Conservation (phyloP, 2,329 filamentous ascomycete genomes). For the Aspergillus udagawae region DNA sequence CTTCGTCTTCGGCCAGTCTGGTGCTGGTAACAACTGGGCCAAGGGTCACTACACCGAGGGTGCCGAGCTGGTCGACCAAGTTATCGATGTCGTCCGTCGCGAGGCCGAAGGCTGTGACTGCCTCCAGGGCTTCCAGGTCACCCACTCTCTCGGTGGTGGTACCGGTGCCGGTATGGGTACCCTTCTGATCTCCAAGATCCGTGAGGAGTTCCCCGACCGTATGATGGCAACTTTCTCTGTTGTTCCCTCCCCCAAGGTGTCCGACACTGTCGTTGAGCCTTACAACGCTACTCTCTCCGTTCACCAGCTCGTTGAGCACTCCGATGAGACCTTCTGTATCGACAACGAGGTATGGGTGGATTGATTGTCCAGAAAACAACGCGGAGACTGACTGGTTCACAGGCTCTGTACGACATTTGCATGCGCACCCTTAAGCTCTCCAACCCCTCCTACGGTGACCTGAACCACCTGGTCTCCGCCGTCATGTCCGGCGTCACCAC, state of each 20-base stretch:
- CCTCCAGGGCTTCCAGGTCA: slow-evolving; percentile 99
- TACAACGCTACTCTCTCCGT: slow-evolving; percentile 99
- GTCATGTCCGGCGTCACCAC: slow-evolving; percentile 99
- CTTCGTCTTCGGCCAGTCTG: slow-evolving; percentile 99
- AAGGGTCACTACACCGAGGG: slow-evolving; percentile 99
- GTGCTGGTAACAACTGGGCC: slow-evolving; percentile 99
- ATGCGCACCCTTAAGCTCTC: slow-evolving; percentile 99
- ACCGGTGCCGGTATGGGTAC: slow-evolving; percentile 99
- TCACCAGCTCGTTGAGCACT: slow-evolving; percentile 99
- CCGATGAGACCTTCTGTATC: slow-evolving; percentile 99
- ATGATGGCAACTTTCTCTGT: slow-evolving; percentile 99
- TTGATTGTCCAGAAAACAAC: slow-evolving; percentile 10
- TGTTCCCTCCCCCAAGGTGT: slow-evolving; percentile 97
- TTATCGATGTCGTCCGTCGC: slow-evolving; percentile 96
- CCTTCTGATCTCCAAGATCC: slow-evolving; percentile 99
- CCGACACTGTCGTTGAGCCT: slow-evolving; percentile 98
- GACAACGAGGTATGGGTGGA: slow-evolving; percentile 76
- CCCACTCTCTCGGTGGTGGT: slow-evolving; percentile 99
- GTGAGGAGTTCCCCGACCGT: slow-evolving; percentile 98
- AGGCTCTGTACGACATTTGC: slow-evolving; percentile 99
- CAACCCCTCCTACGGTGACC: slow-evolving; percentile 96
- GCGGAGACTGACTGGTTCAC: slow-evolving; percentile 2
- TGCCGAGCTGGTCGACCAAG: slow-evolving; percentile 97
- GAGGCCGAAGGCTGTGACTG: slow-evolving; percentile 99
- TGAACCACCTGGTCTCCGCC: slow-evolving; percentile 98